Base-by-base conservation (phyloP, 164 flowering plant genomes). In the Piper betle region DNA sequence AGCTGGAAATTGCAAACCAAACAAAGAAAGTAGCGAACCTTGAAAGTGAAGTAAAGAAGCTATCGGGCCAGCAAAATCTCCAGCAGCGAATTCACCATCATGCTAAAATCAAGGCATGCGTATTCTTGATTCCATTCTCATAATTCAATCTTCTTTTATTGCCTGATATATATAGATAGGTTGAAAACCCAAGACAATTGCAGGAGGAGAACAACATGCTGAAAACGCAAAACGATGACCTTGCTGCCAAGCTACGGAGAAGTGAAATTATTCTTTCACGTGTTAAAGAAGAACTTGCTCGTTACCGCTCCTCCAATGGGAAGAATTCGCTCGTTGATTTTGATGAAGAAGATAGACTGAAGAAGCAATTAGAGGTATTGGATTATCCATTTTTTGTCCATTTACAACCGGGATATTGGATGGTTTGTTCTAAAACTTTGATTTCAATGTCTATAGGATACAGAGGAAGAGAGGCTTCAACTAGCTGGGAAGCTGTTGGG, bases 61-160 rank as follows among this genome's bases (percentile, higher is more conserved):
- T 94, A 38, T 87, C 93, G 37, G 97, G 93, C 37, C 97, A 94
- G 68, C 99, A 94, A 75, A 93, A 90, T 61, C 81, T 90, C 60
- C 92, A 88, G 68, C 95, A 88, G 68, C 91, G 96, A 17, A 90
- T 90, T 63, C 96, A 88, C 78, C 97, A 93, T 70, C 97, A 90
- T 79, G 91, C 96, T 20, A 93, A 90, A 82, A 88, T 93, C 65
- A 93, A 93, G 96, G 98, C 69, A 77, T 59, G 77, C 19, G 54
- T 52, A 20, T 18, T 39, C 43, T 58, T 17, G 39, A 9, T 39
- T 10, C n/a, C 20, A 39, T 25, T 58, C 18, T 58, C 42, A 5
- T 7, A 5, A 15, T 11, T 6, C 16, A 39, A 4, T 58, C 25
- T 19, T 39, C 60, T 37, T 25, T 55, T 20, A 39, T 39, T n/a